phyloP scores from a whole-genome alignment of 139 green algal genomes.

The Zygnema circumcarinatum region DNA sequence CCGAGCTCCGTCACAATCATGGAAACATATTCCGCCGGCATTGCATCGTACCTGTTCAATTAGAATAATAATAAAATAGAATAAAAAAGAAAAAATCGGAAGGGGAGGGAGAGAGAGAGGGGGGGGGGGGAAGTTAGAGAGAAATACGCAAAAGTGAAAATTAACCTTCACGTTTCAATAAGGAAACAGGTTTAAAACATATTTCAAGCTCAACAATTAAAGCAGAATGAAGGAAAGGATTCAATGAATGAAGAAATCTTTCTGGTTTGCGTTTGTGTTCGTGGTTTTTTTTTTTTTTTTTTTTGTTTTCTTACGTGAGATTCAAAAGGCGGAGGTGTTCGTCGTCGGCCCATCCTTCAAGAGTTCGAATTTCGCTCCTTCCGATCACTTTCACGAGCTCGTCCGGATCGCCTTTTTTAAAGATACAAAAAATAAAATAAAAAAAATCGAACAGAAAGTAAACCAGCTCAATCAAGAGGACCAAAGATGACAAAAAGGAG shows the following conservation, averaged over 20 bases:
- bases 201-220: no score
- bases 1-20: constrained; percentile 94
- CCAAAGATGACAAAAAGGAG: no score
- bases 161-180: not conserved
- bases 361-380: constrained; percentile 49
- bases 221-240: no score
- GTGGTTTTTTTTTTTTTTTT: constrained; percentile 11
- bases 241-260: no score
- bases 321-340: constrained; percentile 81
- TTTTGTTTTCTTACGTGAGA: constrained; percentile 72
- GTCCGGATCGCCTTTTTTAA: constrained; percentile 69
- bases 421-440: constrained; percentile 6
- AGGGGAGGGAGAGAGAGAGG: not conserved
- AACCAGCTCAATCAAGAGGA: no score
- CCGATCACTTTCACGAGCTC: constrained; percentile 66
- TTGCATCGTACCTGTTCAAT: constrained; percentile 90
- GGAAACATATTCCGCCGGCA: constrained; percentile 89
- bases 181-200: no score
- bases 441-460: constrained; percentile 36
- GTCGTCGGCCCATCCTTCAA: constrained; percentile 66
- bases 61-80: not conserved
- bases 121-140: not conserved
- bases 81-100: constrained; percentile 1
- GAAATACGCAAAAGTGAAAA: not conserved
- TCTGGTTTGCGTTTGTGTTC: no score